Evolutionary conservation across 179 eudicot species (phyloP), one percentile per base, ranked within the genome.

Genomic region (Amaranthus tricolor): DNA sequence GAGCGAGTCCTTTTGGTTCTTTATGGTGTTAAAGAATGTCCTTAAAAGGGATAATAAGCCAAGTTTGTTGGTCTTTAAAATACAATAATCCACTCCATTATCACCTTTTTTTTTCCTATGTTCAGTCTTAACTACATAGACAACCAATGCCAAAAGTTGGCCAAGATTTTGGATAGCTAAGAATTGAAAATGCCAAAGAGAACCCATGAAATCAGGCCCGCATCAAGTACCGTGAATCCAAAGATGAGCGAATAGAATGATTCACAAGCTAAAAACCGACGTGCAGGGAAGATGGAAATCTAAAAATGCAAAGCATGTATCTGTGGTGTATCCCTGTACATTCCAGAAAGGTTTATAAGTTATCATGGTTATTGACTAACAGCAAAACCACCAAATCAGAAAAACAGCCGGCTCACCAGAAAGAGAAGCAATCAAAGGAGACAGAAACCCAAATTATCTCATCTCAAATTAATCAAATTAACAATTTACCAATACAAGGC

Each of bases 401-500:
- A 55, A 68, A 9, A 31, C 40, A 4, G 40, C 40, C 1, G 40
- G 3, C 3, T 31, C 40, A 31, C 40, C 40, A 31, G 40, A 31
- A 31, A 31, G 40, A 31, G 40, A 4, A 31, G 40, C 40, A 31
- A 73, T 73, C 65, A 21, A 40, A 24, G n/a, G 43, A 62, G 1
- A 64, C 9, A 7, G 14, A 64, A 77, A 70, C 21, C 31, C 19
- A 74, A 77, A 64, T 40, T 16, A 57, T 63, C 19, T 56, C 57
- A 63, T 68, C 62, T 70, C 78, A 68, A 68, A 63, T 15, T 62
- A 52, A 67, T 65, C 45, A 55, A 50, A 72, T 60, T 66, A 76
- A 65, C 75, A 80, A 19, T 75, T 40, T 43, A 74, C 20, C 50
- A 61, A 62, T 70, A 74, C 74, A 80, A 72, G 43, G 62, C 74